These are phyloP conservation scores for Colletotrichum navitas DNA, from an alignment of 2,329 filamentous ascomycete genomes.

Conservation along the genomic window DNA sequence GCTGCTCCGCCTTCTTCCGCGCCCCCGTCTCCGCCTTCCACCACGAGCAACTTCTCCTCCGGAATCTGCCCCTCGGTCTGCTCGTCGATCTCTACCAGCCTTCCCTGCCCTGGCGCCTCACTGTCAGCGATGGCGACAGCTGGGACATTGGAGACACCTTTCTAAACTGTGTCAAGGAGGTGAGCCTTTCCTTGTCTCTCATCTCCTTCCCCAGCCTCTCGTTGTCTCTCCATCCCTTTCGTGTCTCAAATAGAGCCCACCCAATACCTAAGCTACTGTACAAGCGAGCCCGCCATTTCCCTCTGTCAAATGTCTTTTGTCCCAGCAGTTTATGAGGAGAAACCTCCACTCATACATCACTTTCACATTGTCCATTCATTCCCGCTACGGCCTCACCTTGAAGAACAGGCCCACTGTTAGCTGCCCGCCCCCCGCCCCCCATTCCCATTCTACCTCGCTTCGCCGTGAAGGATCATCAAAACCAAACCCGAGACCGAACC, in stretches of 20 bases:
- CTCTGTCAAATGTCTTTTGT: not conserved
- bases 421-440: no score
- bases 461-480: not conserved
- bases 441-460: not conserved
- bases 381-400: not conserved
- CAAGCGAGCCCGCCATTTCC: not conserved
- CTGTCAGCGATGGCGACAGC: constrained; percentile 65
- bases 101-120: constrained; percentile 66
- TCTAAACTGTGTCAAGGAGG: constrained; percentile 74
- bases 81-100: constrained; percentile 70
- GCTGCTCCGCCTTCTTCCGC: constrained; percentile 66
- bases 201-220: not conserved
- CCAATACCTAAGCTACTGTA: not conserved
- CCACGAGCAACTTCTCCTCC: constrained; percentile 66
- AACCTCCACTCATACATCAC: constrained; percentile 1
- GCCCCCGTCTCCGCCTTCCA: constrained; percentile 70
- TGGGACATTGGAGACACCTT: constrained; percentile 75
- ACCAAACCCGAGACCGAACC: not conserved
- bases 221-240: constrained; percentile 1
- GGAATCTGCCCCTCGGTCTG: constrained; percentile 66
- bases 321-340: not conserved
- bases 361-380: not conserved
- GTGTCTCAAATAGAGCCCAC: not conserved
- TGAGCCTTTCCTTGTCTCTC: constrained; percentile 47
- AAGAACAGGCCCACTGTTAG: not conserved